A percentile compares a stretch with the other conserved stretches of the same genome.
Evolutionary conservation across 1,284 basidiomycete genomes (phyloP).

Genomic region (Vanrija sp.): DNA sequence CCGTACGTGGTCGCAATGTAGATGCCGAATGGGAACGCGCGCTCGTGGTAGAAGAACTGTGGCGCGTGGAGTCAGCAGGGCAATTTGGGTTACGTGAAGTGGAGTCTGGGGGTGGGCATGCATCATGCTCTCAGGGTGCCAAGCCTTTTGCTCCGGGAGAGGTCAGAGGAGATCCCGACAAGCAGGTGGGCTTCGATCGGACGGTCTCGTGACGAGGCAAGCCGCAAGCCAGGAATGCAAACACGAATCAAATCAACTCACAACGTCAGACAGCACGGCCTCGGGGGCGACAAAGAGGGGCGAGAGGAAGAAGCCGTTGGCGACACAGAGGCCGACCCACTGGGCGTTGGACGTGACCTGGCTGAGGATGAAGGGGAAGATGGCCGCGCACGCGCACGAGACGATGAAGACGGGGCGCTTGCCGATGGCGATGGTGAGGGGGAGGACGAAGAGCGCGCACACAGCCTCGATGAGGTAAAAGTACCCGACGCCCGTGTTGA

Average conservation of each 20-base stretch:
- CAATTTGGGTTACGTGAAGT: no score
- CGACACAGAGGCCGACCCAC: conserved; percentile 20
- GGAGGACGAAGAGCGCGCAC: conserved; percentile 19
- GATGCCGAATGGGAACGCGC: conserved; percentile 22
- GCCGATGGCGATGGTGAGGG: conserved; percentile 22
- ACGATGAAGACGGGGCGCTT: conserved; percentile 28
- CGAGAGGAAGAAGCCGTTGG: conserved; percentile 18
- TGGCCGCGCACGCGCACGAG: conserved; percentile 3
- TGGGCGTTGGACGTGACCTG: neutral
- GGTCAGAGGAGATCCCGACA: no score
- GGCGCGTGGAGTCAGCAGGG: neutral
- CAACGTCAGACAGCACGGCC: conserved; percentile 24
- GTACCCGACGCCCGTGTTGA: conserved; percentile 29
- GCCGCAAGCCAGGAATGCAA: neutral
- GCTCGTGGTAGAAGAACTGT: conserved; percentile 32
- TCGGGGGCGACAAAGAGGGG: conserved; percentile 27
- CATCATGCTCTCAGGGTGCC: neutral
- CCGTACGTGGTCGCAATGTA: conserved; percentile 24
- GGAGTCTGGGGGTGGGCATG: no score
- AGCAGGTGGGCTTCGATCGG: no score
- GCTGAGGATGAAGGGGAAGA: neutral
- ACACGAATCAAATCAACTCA: conserved; percentile 10
- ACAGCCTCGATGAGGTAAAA: conserved; percentile 25
- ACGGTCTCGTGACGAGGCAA: no score
- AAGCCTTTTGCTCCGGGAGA: neutral